These are phyloP conservation scores for Penicillium canariense DNA, from an alignment of 495 filamentous ascomycete genomes.

Conservation along the genomic window DNA sequence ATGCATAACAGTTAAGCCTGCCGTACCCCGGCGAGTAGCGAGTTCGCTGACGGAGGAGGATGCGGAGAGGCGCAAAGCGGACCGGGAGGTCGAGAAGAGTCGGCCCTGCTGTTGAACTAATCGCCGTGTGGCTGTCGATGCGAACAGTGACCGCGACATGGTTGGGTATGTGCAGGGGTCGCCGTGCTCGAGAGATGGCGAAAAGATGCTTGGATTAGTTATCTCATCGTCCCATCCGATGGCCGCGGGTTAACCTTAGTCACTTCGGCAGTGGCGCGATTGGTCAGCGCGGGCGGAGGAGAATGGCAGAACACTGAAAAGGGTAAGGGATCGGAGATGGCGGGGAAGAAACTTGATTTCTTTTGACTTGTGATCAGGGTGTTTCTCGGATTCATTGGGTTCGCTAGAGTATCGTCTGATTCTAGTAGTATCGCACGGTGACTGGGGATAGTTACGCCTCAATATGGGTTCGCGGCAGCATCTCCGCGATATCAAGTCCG, in stretches of 20 bases:
- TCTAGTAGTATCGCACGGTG: neutral
- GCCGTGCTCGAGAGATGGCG: neutral
- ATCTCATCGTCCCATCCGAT: slow-evolving; percentile 23
- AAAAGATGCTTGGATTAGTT: slow-evolving; percentile 9
- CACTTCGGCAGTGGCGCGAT: slow-evolving; percentile 32
- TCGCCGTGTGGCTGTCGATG: slow-evolving; percentile 21
- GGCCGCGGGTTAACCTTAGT: slow-evolving; percentile 37
- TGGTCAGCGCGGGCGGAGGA: slow-evolving; percentile 30
- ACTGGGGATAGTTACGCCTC: neutral
- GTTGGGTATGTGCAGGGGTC: neutral
- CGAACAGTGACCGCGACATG: slow-evolving; percentile 34
- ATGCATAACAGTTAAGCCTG: slow-evolving; percentile 3
- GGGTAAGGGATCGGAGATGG: slow-evolving; percentile 14
- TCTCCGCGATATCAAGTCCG: slow-evolving; percentile 27
- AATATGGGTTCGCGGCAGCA: slow-evolving; percentile 34
- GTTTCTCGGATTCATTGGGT: neutral
- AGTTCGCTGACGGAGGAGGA: slow-evolving; percentile 27
- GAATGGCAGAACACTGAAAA: slow-evolving; percentile 30
- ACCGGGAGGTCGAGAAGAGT: slow-evolving; percentile 30
- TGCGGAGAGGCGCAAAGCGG: slow-evolving; percentile 36
- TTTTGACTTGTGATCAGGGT: neutral
- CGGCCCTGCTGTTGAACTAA: slow-evolving; percentile 23
- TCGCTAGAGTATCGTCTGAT: neutral
- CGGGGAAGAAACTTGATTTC: slow-evolving; percentile 12
- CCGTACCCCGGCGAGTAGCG: slow-evolving; percentile 13